These are phyloP conservation scores for Immersiella caudata DNA, from an alignment of 495 filamentous ascomycete species.

Conservation along the genomic window DNA sequence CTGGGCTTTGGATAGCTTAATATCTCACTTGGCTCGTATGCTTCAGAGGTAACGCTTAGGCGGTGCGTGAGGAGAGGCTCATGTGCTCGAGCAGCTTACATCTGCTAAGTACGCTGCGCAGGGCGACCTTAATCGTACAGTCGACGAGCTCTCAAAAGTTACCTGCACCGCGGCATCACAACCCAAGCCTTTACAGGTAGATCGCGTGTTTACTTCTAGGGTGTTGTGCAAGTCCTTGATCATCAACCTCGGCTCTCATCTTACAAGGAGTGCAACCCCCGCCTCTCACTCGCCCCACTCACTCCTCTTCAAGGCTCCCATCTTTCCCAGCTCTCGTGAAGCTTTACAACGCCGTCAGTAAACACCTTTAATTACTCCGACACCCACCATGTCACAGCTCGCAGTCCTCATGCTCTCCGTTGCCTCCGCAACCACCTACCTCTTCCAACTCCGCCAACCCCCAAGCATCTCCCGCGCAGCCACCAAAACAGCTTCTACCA, in stretches of 20 bases:
- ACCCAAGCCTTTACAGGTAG: not conserved
- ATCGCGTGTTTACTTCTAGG: not conserved
- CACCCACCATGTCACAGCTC: not conserved
- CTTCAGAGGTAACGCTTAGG: too few species aligned
- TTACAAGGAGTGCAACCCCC: not conserved
- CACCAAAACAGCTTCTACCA: constrained; percentile 33
- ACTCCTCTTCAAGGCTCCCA: not conserved
- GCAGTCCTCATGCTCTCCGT: constrained; percentile 28
- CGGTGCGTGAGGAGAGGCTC: too few species aligned
- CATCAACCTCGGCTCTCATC: not conserved
- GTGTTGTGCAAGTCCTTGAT: not conserved
- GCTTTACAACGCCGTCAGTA: not conserved
- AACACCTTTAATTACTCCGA: not conserved
- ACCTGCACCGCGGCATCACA: too few species aligned
- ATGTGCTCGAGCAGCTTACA: too few species aligned
- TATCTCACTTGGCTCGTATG: too few species aligned
- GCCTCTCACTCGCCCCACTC: constrained; percentile 1
- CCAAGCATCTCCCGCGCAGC: constrained; percentile 24
- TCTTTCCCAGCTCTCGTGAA: constrained; percentile 2
- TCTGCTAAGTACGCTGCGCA: too few species aligned
- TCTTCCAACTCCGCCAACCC: constrained; percentile 21
- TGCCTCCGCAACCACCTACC: constrained; percentile 24
- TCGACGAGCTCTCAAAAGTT: too few species aligned
- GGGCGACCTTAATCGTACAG: too few species aligned
- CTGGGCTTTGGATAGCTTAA: too few species aligned